Percentiles rank a stretch among this genome's conserved stretches.
phyloP scores from a whole-genome alignment of 257 asterid species.

The Solanum chiquidenum region DNA sequence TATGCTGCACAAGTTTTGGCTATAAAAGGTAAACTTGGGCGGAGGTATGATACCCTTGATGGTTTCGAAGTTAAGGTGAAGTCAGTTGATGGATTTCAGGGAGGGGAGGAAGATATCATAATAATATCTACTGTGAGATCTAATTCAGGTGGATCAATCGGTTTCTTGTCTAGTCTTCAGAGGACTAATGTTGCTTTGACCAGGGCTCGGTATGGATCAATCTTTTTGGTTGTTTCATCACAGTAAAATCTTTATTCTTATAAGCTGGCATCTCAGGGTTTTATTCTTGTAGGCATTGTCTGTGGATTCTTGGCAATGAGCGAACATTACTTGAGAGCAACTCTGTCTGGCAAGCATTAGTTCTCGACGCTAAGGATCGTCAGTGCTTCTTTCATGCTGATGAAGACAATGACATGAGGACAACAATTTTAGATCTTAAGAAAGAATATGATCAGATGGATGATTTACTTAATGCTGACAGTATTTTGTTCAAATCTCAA shows the following conservation, averaged over 20 bases:
- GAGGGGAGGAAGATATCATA: slow-evolving; percentile 60
- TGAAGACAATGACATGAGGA: slow-evolving; percentile 28
- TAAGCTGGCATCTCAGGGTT: not conserved
- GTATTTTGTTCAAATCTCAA: slow-evolving; percentile 22
- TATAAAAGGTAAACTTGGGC: slow-evolving; percentile 21
- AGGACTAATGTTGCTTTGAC: slow-evolving; percentile 66
- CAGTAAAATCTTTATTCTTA: not conserved
- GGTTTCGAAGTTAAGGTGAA: slow-evolving; percentile 42
- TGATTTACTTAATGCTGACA: slow-evolving; percentile 42
- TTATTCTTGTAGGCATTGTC: slow-evolving; percentile 34
- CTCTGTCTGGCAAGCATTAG: slow-evolving; percentile 37
- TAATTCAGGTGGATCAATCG: slow-evolving; percentile 35
- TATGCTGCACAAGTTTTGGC: slow-evolving; percentile 61
- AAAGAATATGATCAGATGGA: slow-evolving; percentile 45
- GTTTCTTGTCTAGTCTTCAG: slow-evolving; percentile 39
- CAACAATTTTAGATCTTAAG: slow-evolving; percentile 31
- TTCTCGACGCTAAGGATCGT: slow-evolving; percentile 45
- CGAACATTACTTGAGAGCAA: slow-evolving; percentile 20
- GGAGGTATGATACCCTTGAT: slow-evolving; percentile 19
- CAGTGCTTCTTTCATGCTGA: slow-evolving; percentile 40
- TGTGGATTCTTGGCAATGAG: slow-evolving; percentile 66
- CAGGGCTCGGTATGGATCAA: slow-evolving; percentile 51
- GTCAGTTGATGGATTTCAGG: slow-evolving; percentile 72
- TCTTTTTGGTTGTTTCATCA: not conserved
- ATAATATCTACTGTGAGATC: slow-evolving; percentile 66